These are phyloP conservation scores for Austroboletus eburneus DNA, from an alignment of 768 basidiomycete species.

Conservation along the genomic window DNA sequence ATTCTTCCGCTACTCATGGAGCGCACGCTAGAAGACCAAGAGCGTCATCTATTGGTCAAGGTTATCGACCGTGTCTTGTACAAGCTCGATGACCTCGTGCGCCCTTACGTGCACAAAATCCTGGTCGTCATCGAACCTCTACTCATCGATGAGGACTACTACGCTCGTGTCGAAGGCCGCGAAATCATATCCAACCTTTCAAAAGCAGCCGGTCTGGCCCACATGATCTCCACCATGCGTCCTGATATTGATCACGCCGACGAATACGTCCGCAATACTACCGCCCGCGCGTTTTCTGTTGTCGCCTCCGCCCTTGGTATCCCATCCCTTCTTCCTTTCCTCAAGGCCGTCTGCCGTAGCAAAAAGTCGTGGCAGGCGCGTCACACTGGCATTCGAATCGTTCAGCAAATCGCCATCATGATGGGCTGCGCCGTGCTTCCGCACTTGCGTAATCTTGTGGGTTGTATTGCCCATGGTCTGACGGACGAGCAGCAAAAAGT, in stretches of 20 bases:
- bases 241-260: conserved; percentile 99
- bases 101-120: conserved; percentile 99
- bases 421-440: conserved; percentile 99
- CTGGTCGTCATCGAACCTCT: conserved; percentile 99
- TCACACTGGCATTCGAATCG: conserved; percentile 98
- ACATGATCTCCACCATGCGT: conserved; percentile 99
- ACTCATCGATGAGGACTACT: conserved; percentile 97
- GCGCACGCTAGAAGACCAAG: conserved; percentile 95
- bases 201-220: conserved; percentile 97
- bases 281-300: conserved; percentile 97
- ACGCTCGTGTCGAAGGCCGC: conserved; percentile 94
- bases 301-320: conserved; percentile 98
- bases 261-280: conserved; percentile 98
- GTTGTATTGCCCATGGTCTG: conserved; percentile 84
- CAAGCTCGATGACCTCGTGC: conserved; percentile 98
- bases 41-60: conserved; percentile 96
- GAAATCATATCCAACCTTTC: conserved; percentile 99
- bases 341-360: conserved; percentile 96
- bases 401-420: conserved; percentile 99
- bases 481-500: conserved; percentile 80
- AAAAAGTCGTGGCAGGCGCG: conserved; percentile 99
- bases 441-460: conserved; percentile 93
- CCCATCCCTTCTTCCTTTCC: conserved; percentile 94
- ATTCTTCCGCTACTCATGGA: conserved; percentile 98
- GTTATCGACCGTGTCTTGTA: conserved; percentile 98